Evolutionary conservation across 116 monocot species (phyloP).

Genomic region (Phalaenopsis hybrid): DNA sequence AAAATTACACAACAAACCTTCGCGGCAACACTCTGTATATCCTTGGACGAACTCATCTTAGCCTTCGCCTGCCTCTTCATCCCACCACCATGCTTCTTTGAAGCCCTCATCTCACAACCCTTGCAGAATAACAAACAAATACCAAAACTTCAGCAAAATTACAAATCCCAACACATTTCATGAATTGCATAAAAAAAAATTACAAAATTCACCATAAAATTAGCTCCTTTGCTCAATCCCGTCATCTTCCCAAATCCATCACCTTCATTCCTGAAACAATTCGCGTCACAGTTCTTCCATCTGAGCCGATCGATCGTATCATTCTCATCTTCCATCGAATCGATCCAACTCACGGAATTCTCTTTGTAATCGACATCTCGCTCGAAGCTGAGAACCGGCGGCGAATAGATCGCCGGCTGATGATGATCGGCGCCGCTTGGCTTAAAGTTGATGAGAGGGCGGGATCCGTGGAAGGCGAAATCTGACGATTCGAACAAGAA

Average conservation of each 20-base stretch:
- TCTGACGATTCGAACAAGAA: not conserved
- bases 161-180: not conserved
- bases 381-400: constrained; percentile 50
- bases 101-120: constrained; percentile 29
- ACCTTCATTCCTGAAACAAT: not conserved
- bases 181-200: not conserved
- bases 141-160: too few relatives aligned
- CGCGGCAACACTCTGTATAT: constrained; percentile 87
- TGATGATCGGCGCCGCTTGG: not conserved
- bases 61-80: constrained; percentile 35
- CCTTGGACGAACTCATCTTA: constrained; percentile 49
- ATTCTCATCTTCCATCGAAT: constrained; percentile 22
- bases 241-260: not conserved
- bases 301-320: not conserved
- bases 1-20: constrained; percentile 40
- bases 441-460: constrained; percentile 1
- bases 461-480: constrained; percentile 8
- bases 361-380: constrained; percentile 14
- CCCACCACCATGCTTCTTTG: constrained; percentile 44
- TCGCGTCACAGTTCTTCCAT: not conserved
- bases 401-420: constrained; percentile 3
- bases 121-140: not conserved
- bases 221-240: not conserved
- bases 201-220: not conserved
- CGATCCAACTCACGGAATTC: constrained; percentile 21